Conservation (phyloP, 2,329 filamentous ascomycete genomes). For the Pseudophaeomoniella oleicola region DNA sequence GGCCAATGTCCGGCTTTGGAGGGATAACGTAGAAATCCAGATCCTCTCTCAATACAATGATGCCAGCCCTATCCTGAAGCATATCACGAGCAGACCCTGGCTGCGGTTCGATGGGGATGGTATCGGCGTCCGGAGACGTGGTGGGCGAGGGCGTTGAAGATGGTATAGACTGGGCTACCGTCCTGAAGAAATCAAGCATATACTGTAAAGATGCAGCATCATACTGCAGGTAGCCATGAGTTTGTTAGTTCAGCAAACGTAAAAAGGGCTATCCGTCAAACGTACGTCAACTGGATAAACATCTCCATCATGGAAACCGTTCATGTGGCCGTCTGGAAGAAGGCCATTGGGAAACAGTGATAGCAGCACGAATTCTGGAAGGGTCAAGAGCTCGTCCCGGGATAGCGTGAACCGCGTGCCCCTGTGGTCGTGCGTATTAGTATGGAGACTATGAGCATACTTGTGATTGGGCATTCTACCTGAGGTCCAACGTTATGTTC, state of each 20-base stretch:
- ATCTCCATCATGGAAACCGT: slow-evolving; percentile 80
- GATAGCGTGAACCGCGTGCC: slow-evolving; percentile 89
- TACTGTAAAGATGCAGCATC: slow-evolving; percentile 93
- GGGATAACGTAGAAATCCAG: slow-evolving; percentile 96
- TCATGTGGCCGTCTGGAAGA: slow-evolving; percentile 91
- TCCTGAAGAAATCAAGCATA: slow-evolving; percentile 97
- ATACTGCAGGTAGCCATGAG: slow-evolving; percentile 51
- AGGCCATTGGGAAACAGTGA: slow-evolving; percentile 99
- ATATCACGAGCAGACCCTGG: slow-evolving; percentile 57
- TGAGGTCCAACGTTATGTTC: slow-evolving; percentile 14
- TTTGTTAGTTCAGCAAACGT: slow-evolving; percentile 12
- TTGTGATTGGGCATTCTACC: too few species aligned
- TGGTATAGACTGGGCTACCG: slow-evolving; percentile 91
- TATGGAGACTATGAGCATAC: slow-evolving; percentile 13
- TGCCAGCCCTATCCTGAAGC: slow-evolving; percentile 78
- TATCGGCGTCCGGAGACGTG: slow-evolving; percentile 43
- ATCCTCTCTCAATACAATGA: slow-evolving; percentile 92
- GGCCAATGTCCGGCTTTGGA: slow-evolving; percentile 67
- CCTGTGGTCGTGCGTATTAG: slow-evolving; percentile 34
- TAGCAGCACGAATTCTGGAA: slow-evolving; percentile 91
- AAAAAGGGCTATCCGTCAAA: slow-evolving; percentile 18
- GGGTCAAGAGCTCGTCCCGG: slow-evolving; percentile 81
- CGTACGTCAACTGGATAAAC: slow-evolving; percentile 95
- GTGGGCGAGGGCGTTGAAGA: slow-evolving; percentile 53
- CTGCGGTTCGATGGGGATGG: slow-evolving; percentile 59